Conservation (phyloP, 1,284 basidiomycete species). For the Ustilago shanxiensis region DNA sequence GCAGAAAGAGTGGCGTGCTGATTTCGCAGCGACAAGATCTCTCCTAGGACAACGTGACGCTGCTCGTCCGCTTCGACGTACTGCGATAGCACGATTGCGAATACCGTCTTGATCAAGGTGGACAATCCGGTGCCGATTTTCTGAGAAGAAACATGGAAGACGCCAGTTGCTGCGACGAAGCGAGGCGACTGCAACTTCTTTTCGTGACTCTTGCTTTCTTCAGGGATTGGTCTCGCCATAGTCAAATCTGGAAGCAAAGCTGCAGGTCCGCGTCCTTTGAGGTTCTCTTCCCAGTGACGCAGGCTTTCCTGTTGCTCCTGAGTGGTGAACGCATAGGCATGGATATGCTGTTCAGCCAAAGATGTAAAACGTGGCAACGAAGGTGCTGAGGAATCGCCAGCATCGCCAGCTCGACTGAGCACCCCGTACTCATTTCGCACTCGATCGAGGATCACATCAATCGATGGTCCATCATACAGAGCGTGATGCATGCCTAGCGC, state of each 20-base stretch:
- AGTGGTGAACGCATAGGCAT: too few species aligned
- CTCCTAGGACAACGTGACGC: conserved; percentile 16
- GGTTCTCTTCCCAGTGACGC: conserved; percentile 9
- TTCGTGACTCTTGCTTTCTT: too few species aligned
- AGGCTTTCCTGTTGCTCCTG: conserved; percentile 7
- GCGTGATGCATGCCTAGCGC: conserved; percentile 25
- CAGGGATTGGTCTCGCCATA: neutral
- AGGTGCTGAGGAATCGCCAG: too few species aligned
- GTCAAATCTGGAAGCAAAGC: conserved; percentile 17
- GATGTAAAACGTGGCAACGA: too few species aligned
- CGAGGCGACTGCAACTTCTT: too few species aligned
- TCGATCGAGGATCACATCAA: conserved; percentile 13
- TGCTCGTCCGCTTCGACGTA: conserved; percentile 17
- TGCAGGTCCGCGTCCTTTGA: conserved; percentile 14
- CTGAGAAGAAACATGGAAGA: too few species aligned
- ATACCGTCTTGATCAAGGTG: conserved; percentile 20
- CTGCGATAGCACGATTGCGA: conserved; percentile 17
- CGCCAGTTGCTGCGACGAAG: too few species aligned
- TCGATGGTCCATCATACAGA: conserved; percentile 25
- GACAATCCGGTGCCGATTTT: conserved; percentile 2
- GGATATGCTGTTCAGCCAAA: too few species aligned
- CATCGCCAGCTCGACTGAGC: neutral
- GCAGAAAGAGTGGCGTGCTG: conserved; percentile 14
- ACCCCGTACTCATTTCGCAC: conserved; percentile 15
- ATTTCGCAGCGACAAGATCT: conserved; percentile 13